These are phyloP conservation scores for Amphirosellinia nigrospora DNA, from an alignment of 495 filamentous ascomycete genomes.

Conservation along the genomic window DNA sequence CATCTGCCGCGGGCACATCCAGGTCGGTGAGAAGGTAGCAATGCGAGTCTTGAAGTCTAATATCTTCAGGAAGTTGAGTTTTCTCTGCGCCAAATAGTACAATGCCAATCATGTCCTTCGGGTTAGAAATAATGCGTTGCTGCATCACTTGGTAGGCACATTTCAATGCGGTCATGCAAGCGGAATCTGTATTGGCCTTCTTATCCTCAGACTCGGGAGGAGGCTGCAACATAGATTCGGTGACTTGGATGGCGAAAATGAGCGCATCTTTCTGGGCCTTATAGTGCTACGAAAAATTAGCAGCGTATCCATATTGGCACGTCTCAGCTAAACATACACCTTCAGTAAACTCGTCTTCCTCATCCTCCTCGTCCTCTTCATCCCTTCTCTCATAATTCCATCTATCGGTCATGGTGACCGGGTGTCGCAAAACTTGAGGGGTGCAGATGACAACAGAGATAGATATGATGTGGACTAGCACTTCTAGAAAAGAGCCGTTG, in stretches of 20 bases:
- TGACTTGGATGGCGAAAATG: constrained; percentile 95
- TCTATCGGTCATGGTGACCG: constrained; percentile 48
- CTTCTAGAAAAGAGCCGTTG: background rate
- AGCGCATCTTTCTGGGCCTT: constrained; percentile 94
- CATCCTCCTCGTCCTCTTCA: constrained; percentile 69
- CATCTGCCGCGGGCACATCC: constrained; percentile 82
- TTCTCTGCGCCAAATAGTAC: constrained; percentile 91
- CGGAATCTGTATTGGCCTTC: constrained; percentile 73
- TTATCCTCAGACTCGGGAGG: constrained; percentile 70
- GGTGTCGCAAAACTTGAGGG: background rate
- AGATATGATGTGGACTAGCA: background rate
- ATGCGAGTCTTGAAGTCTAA: constrained; percentile 77
- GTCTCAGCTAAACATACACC: constrained; percentile 51
- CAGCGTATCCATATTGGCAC: background rate
- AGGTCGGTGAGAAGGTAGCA: constrained; percentile 93
- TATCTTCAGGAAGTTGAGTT: constrained; percentile 74
- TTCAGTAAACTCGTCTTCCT: constrained; percentile 66
- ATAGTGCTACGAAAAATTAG: constrained; percentile 68
- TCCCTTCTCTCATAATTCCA: constrained; percentile 54
- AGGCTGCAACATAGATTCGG: constrained; percentile 80
- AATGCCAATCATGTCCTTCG: constrained; percentile 96
- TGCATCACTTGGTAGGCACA: constrained; percentile 96
- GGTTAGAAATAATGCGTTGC: constrained; percentile 95
- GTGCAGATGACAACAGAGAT: background rate
- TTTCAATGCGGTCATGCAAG: constrained; percentile 83